Conservation (phyloP, 2,329 filamentous ascomycete species). For the Ascochyta clinopodiicola region DNA sequence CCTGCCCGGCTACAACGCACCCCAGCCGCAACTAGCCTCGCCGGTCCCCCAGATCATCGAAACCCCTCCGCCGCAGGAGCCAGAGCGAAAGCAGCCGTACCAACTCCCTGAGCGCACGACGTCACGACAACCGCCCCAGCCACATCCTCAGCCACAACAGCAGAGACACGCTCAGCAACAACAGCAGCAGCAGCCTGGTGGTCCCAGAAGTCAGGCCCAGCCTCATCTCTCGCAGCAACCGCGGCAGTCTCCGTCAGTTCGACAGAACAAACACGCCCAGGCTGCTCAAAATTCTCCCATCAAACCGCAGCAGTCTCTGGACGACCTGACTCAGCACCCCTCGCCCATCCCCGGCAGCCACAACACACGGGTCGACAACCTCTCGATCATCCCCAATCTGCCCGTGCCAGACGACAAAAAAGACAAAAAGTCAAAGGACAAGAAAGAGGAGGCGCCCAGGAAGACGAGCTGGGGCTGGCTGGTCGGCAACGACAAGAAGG, state of each 20-base stretch:
- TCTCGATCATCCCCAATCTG: constrained; percentile 81
- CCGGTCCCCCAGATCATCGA: constrained; percentile 68
- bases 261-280: constrained; percentile 40
- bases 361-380: constrained; percentile 71
- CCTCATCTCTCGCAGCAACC: constrained; percentile 27
- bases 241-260: constrained; percentile 28
- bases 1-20: constrained; percentile 54
- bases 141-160: constrained; percentile 23
- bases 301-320: constrained; percentile 59
- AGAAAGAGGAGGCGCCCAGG: constrained; percentile 70
- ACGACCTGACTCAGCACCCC: constrained; percentile 70
- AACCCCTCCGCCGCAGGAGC: constrained; percentile 58
- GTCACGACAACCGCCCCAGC: constrained; percentile 48
- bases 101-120: constrained; percentile 61
- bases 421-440: constrained; percentile 75
- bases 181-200: constrained; percentile 22
- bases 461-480: constrained; percentile 90
- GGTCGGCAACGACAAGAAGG: constrained; percentile 62
- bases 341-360: constrained; percentile 74
- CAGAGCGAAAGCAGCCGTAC: constrained; percentile 33
- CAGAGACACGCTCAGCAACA: constrained; percentile 42
- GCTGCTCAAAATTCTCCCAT: constrained; percentile 46
- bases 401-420: constrained; percentile 71
- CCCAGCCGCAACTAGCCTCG: constrained; percentile 13
- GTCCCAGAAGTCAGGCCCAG: constrained; percentile 21